phyloP scores from a whole-genome alignment of 805 yeast species.

The Candida ascalaphidarum region DNA sequence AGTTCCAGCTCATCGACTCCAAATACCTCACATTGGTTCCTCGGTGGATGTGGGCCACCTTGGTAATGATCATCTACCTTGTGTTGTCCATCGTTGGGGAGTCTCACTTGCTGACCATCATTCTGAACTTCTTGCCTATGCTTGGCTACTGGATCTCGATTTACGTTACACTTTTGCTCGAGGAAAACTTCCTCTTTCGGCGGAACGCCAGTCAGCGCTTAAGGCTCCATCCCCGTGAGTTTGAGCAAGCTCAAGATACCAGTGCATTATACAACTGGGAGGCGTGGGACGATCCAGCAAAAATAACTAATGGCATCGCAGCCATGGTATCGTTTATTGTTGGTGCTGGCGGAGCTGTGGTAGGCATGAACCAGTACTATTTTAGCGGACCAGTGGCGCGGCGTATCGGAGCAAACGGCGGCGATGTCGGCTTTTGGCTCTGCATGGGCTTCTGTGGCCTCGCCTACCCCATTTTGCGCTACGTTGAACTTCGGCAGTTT shows the following conservation, averaged over 20 bases:
- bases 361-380: slow-evolving; percentile 15
- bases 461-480: slow-evolving; percentile 8
- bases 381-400: slow-evolving; percentile 10
- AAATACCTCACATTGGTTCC: slow-evolving; percentile 9
- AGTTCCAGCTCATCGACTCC: slow-evolving; percentile 21
- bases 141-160: slow-evolving; percentile 10
- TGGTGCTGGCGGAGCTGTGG: slow-evolving; percentile 12
- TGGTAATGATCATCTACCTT: slow-evolving; percentile 5
- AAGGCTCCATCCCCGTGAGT: slow-evolving; percentile 4
- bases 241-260: slow-evolving; percentile 1
- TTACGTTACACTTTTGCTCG: slow-evolving; percentile 6
- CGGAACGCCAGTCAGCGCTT: slow-evolving; percentile 1
- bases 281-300: slow-evolving; percentile 17
- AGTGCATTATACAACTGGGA: slow-evolving; percentile 19
- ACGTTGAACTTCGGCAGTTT: slow-evolving; percentile 6
- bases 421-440: slow-evolving; percentile 15
- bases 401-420: slow-evolving; percentile 8
- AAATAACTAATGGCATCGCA: slow-evolving; percentile 12
- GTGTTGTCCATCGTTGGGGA: slow-evolving; percentile 6
- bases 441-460: slow-evolving; percentile 9
- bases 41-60: slow-evolving; percentile 7
- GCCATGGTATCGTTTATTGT: slow-evolving; percentile 5
- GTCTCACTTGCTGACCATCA: slow-evolving; percentile 5
- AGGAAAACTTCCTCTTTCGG: slow-evolving; percentile 8
- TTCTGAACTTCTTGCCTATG: slow-evolving; percentile 8